phyloP scores from a whole-genome alignment of 2,329 filamentous ascomycete species.

The Xylariaceae sp. region DNA sequence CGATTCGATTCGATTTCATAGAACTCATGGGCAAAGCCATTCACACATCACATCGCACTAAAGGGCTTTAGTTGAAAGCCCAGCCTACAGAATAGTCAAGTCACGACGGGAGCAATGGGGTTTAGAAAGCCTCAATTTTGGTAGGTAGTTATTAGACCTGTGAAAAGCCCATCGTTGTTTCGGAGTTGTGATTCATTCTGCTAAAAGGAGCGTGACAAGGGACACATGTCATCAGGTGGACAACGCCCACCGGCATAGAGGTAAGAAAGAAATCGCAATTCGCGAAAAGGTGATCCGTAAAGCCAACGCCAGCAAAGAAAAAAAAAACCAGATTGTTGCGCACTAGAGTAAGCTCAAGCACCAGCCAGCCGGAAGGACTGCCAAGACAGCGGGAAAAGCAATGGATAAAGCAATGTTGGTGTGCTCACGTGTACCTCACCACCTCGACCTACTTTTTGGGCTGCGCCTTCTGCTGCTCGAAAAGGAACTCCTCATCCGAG shows the following conservation, averaged over 20 bases:
- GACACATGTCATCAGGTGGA: slow-evolving; percentile 16
- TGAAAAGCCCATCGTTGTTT: slow-evolving; percentile 12
- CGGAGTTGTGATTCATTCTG: slow-evolving; percentile 16
- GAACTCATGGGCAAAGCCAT: too few relatives aligned
- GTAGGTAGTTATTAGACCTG: slow-evolving; percentile 13
- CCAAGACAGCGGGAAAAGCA: not conserved
- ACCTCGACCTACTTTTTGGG: slow-evolving; percentile 27
- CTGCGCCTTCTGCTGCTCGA: slow-evolving; percentile 45
- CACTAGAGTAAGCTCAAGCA: slow-evolving; percentile 5
- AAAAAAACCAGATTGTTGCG: slow-evolving; percentile 9
- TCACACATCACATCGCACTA: too few relatives aligned
- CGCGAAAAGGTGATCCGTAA: slow-evolving; percentile 11
- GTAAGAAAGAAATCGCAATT: slow-evolving; percentile 14
- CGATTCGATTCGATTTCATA: too few relatives aligned
- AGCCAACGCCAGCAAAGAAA: slow-evolving; percentile 11
- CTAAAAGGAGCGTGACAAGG: slow-evolving; percentile 19
- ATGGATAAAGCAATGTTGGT: not conserved
- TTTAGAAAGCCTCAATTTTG: slow-evolving; percentile 16
- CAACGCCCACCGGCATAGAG: slow-evolving; percentile 2
- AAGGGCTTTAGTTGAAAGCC: too few relatives aligned
- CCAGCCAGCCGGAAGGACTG: slow-evolving; percentile 1
- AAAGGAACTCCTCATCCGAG: slow-evolving; percentile 77
- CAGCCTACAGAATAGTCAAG: not conserved
- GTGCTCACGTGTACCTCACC: not conserved
- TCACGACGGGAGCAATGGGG: not conserved